These are phyloP conservation scores for Tillandsia leiboldiana DNA, from an alignment of 176 grass and related monocot species.

Conservation along the genomic window DNA sequence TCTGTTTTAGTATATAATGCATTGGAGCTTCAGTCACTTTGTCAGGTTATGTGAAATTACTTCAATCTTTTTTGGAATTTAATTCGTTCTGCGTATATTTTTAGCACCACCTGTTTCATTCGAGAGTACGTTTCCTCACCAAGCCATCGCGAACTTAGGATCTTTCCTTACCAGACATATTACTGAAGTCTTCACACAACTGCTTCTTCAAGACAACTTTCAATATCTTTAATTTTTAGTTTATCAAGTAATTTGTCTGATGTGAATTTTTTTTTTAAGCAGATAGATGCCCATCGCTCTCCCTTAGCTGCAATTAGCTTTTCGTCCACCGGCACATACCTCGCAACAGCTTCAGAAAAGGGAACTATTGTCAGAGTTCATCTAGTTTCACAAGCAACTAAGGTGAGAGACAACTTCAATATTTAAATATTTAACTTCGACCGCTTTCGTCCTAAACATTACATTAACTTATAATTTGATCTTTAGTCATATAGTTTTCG, in stretches of 20 bases:
- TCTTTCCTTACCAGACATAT: too few relatives aligned
- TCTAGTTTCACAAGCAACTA: constrained; percentile 71
- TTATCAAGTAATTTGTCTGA: too few relatives aligned
- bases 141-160: too few relatives aligned
- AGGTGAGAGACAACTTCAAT: constrained; percentile 35
- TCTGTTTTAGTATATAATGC: constrained; percentile 85
- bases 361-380: constrained; percentile 89
- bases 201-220: too few relatives aligned
- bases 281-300: constrained; percentile 92
- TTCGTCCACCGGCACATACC: constrained; percentile 69
- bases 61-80: neutral
- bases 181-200: too few relatives aligned
- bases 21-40: constrained; percentile 82
- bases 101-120: neutral
- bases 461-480: neutral
- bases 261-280: constrained; percentile 9
- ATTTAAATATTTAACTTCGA: constrained; percentile 2
- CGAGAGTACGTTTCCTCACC: too few relatives aligned
- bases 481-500: constrained; percentile 75
- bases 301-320: constrained; percentile 71
- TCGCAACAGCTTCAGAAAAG: constrained; percentile 89
- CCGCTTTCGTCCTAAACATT: neutral
- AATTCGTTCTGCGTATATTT: neutral
- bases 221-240: too few relatives aligned
- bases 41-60: constrained; percentile 50